Conservation (phyloP, 2,329 filamentous ascomycete species). For the Atkinsonella texensis region DNA sequence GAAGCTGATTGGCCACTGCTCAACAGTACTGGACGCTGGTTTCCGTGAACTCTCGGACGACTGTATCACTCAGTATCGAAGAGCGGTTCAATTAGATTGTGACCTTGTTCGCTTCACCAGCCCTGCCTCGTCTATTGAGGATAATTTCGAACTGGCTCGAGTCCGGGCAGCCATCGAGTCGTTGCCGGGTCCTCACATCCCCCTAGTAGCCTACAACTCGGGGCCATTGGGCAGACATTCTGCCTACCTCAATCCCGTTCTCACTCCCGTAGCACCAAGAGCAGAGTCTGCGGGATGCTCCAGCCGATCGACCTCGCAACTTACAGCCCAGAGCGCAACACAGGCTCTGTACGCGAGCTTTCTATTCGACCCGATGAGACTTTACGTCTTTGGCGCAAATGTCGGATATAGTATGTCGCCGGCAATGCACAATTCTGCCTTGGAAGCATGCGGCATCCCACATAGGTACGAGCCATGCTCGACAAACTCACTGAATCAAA, state of each 20-base stretch:
- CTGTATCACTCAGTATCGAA: conserved; percentile 46
- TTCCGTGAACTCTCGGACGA: conserved; percentile 41
- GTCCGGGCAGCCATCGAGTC: conserved; percentile 38
- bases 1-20: conserved; percentile 49
- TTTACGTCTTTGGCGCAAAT: conserved; percentile 63
- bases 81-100: conserved; percentile 45
- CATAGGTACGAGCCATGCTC: conserved; percentile 56
- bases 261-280: conserved; percentile 46
- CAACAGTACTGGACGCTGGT: conserved; percentile 25
- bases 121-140: conserved; percentile 41
- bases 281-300: conserved; percentile 8
- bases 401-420: conserved; percentile 63
- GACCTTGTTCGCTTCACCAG: conserved; percentile 51
- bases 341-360: conserved; percentile 55
- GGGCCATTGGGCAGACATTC: conserved; percentile 51
- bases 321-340: conserved; percentile 53
- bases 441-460: conserved; percentile 54
- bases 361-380: conserved; percentile 55
- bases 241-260: conserved; percentile 51
- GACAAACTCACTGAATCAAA: conserved; percentile 46
- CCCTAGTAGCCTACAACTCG: conserved; percentile 53
- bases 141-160: conserved; percentile 48
- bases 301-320: conserved; percentile 11
- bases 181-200: conserved; percentile 29
- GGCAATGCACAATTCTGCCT: conserved; percentile 64